Base-by-base conservation (phyloP, 345 rosid genomes). In the Eucalyptus urophylla region DNA sequence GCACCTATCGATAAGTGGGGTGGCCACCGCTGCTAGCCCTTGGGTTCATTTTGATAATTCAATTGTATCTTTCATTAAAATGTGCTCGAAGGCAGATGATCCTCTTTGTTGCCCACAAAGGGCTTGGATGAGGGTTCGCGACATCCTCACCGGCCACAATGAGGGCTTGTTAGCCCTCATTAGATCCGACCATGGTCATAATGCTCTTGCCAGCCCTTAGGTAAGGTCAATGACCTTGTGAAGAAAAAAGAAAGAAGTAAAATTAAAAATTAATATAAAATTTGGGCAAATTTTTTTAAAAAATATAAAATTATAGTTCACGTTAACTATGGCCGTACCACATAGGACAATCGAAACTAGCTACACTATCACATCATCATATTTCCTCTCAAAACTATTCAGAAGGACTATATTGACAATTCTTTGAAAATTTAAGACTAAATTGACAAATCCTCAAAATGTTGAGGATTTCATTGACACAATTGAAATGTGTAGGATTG, bases 291-390 rank as follows among this genome's bases (percentile, higher is more conserved):
- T 29, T 29, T 29, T 60, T 6, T 0, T 3, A 62, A 43, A 43
- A 62, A 27, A 6, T 14, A 65, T n/a, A n/a, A n/a, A n/a, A n/a
- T 14, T 14, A 65, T n/a, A 65, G 6, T n/a, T n/a, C 21, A 65
- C 5, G 11, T 65, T 33, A 7, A 4, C 2, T 4, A 0, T 15
- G 5, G 6, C 0, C 8, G 3, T 16, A 7, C 2, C 37, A 65
- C 11, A 4, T 65, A n/a, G 10, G 40, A n/a, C 19, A 8, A n/a
- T 2, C 4, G 6, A n/a, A 4, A 4, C 2, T 65, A 33, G 4
- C 21, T n/a, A 4, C 10, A n/a, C 5, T 1, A 1, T 17, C 37
- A n/a, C 19, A 3, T 65, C 6, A n/a, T 0, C 21, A 8, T 56
- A 15, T 65, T n/a, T 65, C 19, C 76, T 8, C 5, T n/a, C 21